Evolutionary conservation across 495 filamentous ascomycete genomes (phyloP).

Genomic region (Tetracladium marchalianum): DNA sequence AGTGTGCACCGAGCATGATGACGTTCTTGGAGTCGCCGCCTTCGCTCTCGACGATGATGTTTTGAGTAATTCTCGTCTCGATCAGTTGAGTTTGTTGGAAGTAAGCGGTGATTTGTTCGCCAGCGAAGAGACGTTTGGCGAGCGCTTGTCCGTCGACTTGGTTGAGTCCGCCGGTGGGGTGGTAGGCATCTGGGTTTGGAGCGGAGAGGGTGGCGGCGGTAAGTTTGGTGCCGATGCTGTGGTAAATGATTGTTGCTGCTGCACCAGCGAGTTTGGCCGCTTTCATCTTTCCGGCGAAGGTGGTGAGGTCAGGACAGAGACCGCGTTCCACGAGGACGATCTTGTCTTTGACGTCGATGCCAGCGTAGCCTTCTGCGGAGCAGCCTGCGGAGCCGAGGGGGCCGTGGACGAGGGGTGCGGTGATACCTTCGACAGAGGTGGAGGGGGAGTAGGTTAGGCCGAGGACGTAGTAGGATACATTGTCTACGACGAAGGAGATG

Average conservation of each 20-base stretch:
- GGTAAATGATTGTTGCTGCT: constrained; percentile 30
- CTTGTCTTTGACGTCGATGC: constrained; percentile 30
- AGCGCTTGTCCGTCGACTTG: constrained; percentile 24
- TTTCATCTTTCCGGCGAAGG: constrained; percentile 29
- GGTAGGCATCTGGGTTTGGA: constrained; percentile 21
- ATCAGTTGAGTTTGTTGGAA: constrained; percentile 31
- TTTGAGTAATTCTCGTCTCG: constrained; percentile 27
- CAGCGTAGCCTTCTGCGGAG: constrained; percentile 23
- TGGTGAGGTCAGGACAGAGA: constrained; percentile 28
- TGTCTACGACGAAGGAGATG: constrained; percentile 27
- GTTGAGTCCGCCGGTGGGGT: constrained; percentile 29
- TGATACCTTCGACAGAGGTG: constrained; percentile 28
- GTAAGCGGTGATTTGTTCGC: constrained; percentile 22
- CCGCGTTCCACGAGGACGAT: constrained; percentile 33
- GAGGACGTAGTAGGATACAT: constrained; percentile 25
- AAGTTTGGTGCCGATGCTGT: constrained; percentile 15
- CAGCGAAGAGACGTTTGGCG: constrained; percentile 18
- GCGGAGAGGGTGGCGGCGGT: constrained; percentile 26
- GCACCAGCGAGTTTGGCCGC: constrained; percentile 29
- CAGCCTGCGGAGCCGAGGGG: constrained; percentile 29
- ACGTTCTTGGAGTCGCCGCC: constrained; percentile 28
- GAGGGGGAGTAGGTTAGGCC: constrained; percentile 34
- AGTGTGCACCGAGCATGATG: constrained; percentile 32
- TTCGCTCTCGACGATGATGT: constrained; percentile 32
- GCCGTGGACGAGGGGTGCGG: constrained; percentile 27